phyloP scores from a whole-genome alignment of 495 filamentous ascomycete genomes.

The Mytilinidion resinicola region DNA sequence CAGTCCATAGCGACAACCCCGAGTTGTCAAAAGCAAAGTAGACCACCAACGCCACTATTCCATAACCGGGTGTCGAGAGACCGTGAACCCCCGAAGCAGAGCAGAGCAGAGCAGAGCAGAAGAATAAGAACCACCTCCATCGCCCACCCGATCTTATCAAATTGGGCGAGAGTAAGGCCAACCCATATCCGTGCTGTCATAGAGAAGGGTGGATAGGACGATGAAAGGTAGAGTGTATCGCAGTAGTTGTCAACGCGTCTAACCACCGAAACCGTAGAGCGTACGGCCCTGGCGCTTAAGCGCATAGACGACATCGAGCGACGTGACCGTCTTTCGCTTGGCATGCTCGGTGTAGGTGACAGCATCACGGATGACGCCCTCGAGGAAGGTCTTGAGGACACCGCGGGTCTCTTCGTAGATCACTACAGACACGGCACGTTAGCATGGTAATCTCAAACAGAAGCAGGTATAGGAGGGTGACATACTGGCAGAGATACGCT shows the following conservation, averaged over 20 bases:
- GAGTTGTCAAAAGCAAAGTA: no score
- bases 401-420: constrained; percentile 66
- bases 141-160: no score
- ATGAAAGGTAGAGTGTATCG: no score
- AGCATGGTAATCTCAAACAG: neutral
- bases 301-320: constrained; percentile 90
- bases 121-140: no score
- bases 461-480: constrained; percentile 4
- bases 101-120: no score
- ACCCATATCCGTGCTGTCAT: no score
- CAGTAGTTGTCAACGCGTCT: constrained; percentile 34
- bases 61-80: no score
- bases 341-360: constrained; percentile 98
- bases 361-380: constrained; percentile 75
- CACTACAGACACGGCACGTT: constrained; percentile 37
- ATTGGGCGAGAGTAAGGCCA: no score
- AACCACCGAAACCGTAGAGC: constrained; percentile 96
- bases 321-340: constrained; percentile 97
- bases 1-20: no score
- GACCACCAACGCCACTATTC: no score
- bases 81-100: no score
- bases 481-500: constrained; percentile 58
- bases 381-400: constrained; percentile 62
- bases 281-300: constrained; percentile 93
- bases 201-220: no score